Percentiles rank a stretch among this genome's conserved stretches.
These are phyloP conservation scores for Arctium lappa DNA, from an alignment of 129 eudicot genomes.

Conservation along the genomic window DNA sequence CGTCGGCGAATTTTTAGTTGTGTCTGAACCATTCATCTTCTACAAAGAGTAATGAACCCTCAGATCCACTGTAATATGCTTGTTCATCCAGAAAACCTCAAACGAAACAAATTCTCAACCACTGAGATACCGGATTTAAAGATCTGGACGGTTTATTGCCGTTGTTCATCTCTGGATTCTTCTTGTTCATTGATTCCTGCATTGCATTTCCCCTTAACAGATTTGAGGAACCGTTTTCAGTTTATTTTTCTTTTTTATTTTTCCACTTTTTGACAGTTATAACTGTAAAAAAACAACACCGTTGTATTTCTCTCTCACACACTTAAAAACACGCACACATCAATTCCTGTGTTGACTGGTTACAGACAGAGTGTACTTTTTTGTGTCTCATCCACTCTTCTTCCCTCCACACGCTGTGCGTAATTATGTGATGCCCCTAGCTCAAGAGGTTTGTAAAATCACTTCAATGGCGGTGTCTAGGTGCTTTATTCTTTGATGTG, in stretches of 20 bases:
- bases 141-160: constrained; percentile 43
- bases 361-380: constrained; percentile 24
- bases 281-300: constrained; percentile 24
- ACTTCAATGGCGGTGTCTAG: background rate
- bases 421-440: background rate
- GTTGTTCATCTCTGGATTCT: constrained; percentile 37
- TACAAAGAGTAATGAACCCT: constrained; percentile 12
- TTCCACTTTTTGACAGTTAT: constrained; percentile 32
- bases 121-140: constrained; percentile 32
- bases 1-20: background rate
- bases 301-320: constrained; percentile 27
- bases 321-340: background rate
- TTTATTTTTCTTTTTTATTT: constrained; percentile 9
- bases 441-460: background rate
- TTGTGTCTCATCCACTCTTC: constrained; percentile 2
- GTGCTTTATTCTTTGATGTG: background rate
- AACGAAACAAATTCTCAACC: constrained; percentile 26
- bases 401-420: constrained; percentile 1
- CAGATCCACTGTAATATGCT: constrained; percentile 17
- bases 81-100: background rate
- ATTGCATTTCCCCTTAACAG: background rate
- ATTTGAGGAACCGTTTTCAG: constrained; percentile 29
- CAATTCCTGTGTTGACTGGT: constrained; percentile 19
- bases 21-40: constrained; percentile 17
- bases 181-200: constrained; percentile 11